A percentile compares a stretch with the other conserved stretches of the same genome.
Evolutionary conservation across 148 eudicot species (phyloP).

Genomic region (Chenopodium quinoa): DNA sequence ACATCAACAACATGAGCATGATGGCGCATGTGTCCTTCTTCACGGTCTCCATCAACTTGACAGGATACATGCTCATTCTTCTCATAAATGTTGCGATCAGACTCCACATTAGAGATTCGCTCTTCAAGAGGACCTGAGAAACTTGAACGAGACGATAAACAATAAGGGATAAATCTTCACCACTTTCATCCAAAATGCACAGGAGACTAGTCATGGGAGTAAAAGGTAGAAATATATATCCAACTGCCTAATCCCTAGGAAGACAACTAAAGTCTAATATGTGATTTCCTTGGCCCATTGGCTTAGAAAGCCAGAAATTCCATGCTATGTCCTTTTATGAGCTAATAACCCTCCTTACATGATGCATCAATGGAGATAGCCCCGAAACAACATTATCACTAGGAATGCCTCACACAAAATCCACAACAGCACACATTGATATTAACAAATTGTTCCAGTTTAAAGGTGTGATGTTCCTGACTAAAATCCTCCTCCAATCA

Average conservation of each 20-base stretch:
- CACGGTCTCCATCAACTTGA: conserved; percentile 37
- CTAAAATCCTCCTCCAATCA: neutral
- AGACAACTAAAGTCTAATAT: neutral
- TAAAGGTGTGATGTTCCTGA: neutral
- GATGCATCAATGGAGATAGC: neutral
- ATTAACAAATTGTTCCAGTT: neutral
- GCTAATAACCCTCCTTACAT: neutral
- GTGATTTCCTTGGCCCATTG: neutral
- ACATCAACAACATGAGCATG: conserved; percentile 46
- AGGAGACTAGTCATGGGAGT: neutral
- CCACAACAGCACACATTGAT: neutral
- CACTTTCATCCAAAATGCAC: conserved; percentile 3
- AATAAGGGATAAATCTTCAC: conserved; percentile 32
- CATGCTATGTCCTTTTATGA: neutral
- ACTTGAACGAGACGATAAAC: conserved; percentile 54
- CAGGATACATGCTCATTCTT: conserved; percentile 31
- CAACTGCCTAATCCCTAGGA: neutral
- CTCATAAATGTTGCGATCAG: conserved; percentile 41
- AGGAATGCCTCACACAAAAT: neutral
- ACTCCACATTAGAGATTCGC: conserved; percentile 32
- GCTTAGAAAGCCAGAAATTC: neutral
- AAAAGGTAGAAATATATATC: neutral
- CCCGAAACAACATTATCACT: neutral
- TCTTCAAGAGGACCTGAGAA: conserved; percentile 77
- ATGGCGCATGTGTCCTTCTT: conserved; percentile 39